Evolutionary conservation across 768 basidiomycete genomes (phyloP).

Genomic region (Serpula lacrymans): DNA sequence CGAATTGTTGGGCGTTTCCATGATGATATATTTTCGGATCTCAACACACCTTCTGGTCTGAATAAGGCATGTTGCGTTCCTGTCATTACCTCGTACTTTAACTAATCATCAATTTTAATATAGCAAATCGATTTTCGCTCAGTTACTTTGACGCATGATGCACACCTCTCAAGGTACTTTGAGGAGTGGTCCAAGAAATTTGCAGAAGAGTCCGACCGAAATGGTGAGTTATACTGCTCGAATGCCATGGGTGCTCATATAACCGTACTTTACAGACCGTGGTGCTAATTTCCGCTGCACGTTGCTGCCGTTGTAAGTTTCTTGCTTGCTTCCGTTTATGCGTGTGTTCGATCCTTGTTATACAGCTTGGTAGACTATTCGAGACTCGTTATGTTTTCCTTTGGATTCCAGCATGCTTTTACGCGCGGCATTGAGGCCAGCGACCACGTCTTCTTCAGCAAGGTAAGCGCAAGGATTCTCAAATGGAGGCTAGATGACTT

Average conservation of each 20-base stretch:
- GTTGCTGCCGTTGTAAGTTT: conserved; percentile 70
- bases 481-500: background rate
- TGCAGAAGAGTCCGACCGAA: conserved; percentile 53
- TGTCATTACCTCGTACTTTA: background rate
- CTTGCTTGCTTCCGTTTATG: background rate
- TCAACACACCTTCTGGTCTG: conserved; percentile 59
- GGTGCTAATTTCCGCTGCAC: conserved; percentile 59
- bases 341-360: conserved; percentile 7
- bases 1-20: conserved; percentile 73
- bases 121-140: conserved; percentile 66
- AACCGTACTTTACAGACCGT: conserved; percentile 47
- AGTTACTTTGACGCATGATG: conserved; percentile 61
- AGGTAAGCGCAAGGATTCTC: conserved; percentile 37
- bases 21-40: conserved; percentile 73
- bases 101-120: background rate
- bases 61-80: conserved; percentile 54
- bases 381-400: conserved; percentile 82
- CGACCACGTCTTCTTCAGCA: conserved; percentile 65
- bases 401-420: conserved; percentile 82
- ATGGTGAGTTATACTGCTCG: conserved; percentile 36
- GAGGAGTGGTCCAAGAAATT: conserved; percentile 69
- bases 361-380: conserved; percentile 71
- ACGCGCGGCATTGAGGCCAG: conserved; percentile 60
- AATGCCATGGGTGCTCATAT: conserved; percentile 1
- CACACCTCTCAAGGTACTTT: conserved; percentile 50